phyloP scores from a whole-genome alignment of 2,329 filamentous ascomycete genomes.

The Cucurbitaria berberidis region DNA sequence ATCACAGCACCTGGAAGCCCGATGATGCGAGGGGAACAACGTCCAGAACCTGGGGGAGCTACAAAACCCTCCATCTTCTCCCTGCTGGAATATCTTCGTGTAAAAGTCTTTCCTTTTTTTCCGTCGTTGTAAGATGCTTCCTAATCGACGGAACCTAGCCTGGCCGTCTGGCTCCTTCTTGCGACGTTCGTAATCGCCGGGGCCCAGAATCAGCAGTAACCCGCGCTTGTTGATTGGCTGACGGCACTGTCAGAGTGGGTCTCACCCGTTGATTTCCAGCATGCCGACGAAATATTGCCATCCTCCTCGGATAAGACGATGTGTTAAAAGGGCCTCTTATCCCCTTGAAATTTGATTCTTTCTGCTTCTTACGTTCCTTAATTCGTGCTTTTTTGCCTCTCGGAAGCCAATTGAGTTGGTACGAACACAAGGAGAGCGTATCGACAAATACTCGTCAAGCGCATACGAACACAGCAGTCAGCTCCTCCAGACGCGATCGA shows the following conservation, averaged over 20 bases:
- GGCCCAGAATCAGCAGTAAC: constrained; percentile 20
- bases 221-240: constrained; percentile 23
- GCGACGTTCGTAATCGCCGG: constrained; percentile 28
- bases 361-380: constrained; percentile 11
- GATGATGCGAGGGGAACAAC: constrained; percentile 16
- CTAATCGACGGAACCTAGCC: constrained; percentile 19
- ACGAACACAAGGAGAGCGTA: constrained; percentile 4
- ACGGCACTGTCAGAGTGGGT: constrained; percentile 10
- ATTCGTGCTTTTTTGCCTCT: constrained; percentile 1
- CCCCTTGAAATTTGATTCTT: neutral
- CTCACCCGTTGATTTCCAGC: constrained; percentile 16
- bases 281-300: constrained; percentile 27
- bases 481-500: neutral
- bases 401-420: constrained; percentile 17
- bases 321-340: constrained; percentile 20
- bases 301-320: constrained; percentile 11
- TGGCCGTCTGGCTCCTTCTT: constrained; percentile 3
- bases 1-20: constrained; percentile 24
- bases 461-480: neutral
- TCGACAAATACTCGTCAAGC: neutral
- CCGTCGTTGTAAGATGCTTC: constrained; percentile 2
- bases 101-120: neutral
- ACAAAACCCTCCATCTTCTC: neutral
- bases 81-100: neutral
- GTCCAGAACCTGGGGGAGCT: constrained; percentile 3